Evolutionary conservation across 2,329 filamentous ascomycete genomes (phyloP).

Genomic region (Pezicula radicicola): DNA sequence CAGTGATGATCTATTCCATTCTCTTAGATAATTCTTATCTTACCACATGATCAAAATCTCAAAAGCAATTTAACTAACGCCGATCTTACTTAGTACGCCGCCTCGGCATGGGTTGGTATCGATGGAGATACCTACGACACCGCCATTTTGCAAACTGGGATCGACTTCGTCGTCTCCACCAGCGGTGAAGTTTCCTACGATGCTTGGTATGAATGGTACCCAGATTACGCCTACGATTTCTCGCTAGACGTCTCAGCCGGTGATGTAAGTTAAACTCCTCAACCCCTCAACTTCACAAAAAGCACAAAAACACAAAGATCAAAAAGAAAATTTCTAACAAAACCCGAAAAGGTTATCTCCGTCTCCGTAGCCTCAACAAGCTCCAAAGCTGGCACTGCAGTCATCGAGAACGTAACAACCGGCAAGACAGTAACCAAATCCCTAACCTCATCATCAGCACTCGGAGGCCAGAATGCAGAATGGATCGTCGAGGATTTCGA

Average conservation of each 20-base stretch:
- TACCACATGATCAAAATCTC: no score
- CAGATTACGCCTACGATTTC: constrained; percentile 30
- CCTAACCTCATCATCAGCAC: constrained; percentile 26
- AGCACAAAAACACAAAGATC: constrained; percentile 29
- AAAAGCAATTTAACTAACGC: no score
- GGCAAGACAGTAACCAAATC: constrained; percentile 40
- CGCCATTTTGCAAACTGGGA: constrained; percentile 52
- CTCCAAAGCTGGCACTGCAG: constrained; percentile 36
- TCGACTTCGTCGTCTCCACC: constrained; percentile 43
- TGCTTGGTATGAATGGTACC: constrained; percentile 59
- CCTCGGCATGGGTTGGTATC: constrained; percentile 56
- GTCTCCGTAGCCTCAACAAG: constrained; percentile 21
- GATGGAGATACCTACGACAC: constrained; percentile 52
- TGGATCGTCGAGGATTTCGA: constrained; percentile 51
- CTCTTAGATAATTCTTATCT: no score
- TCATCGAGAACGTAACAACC: constrained; percentile 41
- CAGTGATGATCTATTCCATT: no score
- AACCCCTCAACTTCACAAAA: constrained; percentile 3
- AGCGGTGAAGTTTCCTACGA: constrained; percentile 38
- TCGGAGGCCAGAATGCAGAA: constrained; percentile 44
- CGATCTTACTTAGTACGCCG: constrained; percentile 20
- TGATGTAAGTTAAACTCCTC: constrained; percentile 21
- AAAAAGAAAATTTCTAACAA: no score
- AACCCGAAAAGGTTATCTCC: no score
- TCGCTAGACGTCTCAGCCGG: constrained; percentile 39